Evolutionary conservation across 1,284 basidiomycete genomes (phyloP).

Genomic region (Heliocybe sulcata): DNA sequence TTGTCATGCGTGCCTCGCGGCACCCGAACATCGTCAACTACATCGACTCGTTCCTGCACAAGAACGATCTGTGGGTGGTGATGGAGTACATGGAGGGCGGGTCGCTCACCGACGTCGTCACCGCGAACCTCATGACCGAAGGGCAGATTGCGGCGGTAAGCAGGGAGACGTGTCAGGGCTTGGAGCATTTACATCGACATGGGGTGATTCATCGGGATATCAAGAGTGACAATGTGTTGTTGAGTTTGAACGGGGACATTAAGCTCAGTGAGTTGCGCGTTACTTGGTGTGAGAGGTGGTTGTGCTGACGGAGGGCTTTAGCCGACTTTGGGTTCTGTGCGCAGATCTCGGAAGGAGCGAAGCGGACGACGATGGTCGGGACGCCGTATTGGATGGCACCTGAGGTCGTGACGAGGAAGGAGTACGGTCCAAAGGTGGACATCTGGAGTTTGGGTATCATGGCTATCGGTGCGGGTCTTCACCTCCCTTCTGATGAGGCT

Average conservation of each 20-base stretch:
- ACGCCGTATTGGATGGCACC: conserved; percentile 99
- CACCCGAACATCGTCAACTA: conserved; percentile 99
- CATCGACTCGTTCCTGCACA: conserved; percentile 96
- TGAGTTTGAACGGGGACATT: conserved; percentile 92
- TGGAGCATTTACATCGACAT: conserved; percentile 49
- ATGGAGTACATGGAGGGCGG: conserved; percentile 99
- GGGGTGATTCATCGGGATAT: conserved; percentile 68
- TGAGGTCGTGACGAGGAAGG: conserved; percentile 96
- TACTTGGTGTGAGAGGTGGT: conserved; percentile 3
- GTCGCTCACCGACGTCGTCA: conserved; percentile 92
- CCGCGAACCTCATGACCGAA: conserved; percentile 93
- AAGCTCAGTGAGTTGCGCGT: conserved; percentile 77
- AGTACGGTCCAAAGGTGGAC: conserved; percentile 98
- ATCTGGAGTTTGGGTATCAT: conserved; percentile 99
- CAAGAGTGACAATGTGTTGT: conserved; percentile 94
- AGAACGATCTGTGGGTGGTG: conserved; percentile 98
- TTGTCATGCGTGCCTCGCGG: conserved; percentile 94
- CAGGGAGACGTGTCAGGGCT: conserved; percentile 58
- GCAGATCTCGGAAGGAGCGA: conserved; percentile 90
- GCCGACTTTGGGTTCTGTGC: conserved; percentile 99
- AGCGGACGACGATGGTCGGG: conserved; percentile 99
- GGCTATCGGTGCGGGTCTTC: conserved; percentile 74
- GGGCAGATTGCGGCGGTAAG: conserved; percentile 93
- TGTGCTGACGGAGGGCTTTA: conserved; percentile 23
- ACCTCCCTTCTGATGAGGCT: neutral